Conservation (phyloP, 176 grass and related monocot species). For the Rhynchospora breviuscula region DNA sequence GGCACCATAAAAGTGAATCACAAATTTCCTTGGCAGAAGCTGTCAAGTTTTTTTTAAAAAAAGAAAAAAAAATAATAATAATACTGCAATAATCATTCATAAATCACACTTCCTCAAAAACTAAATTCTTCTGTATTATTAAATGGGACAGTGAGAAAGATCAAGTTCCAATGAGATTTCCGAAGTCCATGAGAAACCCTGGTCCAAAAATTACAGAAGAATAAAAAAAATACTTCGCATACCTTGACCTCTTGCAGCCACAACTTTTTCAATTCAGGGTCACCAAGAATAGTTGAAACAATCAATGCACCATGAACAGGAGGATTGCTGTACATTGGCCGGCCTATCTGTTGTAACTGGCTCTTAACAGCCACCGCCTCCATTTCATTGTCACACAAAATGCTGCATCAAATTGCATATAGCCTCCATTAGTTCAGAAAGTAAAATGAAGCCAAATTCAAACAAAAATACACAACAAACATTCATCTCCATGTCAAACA, state of each 20-base stretch:
- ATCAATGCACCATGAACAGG: conserved; percentile 81
- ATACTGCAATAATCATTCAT: not conserved
- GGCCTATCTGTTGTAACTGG: conserved; percentile 87
- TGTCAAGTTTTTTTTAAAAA: no score
- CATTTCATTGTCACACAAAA: conserved; percentile 91
- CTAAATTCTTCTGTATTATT: not conserved
- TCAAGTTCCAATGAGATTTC: not conserved
- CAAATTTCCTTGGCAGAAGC: no score
- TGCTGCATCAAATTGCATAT: conserved; percentile 39
- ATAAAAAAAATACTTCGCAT: conserved; percentile 17
- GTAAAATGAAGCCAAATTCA: not conserved
- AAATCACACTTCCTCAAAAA: not conserved
- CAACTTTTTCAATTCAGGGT: conserved; percentile 80
- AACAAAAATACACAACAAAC: not conserved
- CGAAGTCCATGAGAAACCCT: not conserved
- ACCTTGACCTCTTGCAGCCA: conserved; percentile 97
- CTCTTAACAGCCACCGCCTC: conserved; percentile 89
- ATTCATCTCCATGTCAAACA: not conserved
- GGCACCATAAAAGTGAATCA: not conserved
- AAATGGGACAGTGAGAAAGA: not conserved
- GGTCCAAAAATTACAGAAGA: not conserved
- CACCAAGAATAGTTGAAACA: conserved; percentile 84
- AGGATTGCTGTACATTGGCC: conserved; percentile 98
- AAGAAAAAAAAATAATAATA: no score
- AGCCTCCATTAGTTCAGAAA: conserved; percentile 1